phyloP scores from a whole-genome alignment of 1,139 yeast genomes.

The Pneumocystis carinii region DNA sequence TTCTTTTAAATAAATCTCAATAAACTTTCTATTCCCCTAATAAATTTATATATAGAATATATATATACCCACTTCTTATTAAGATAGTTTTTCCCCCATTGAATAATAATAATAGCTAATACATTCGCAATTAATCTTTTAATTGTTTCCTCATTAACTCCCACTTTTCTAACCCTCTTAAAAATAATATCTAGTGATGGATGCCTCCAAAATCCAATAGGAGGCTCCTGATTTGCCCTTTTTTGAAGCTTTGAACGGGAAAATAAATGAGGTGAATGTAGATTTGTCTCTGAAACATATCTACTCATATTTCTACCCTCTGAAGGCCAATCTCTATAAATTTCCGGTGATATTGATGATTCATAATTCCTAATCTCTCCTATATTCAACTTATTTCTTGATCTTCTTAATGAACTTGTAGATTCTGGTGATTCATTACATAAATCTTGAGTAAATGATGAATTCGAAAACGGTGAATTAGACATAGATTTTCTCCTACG shows the following conservation, averaged over 20 bases:
- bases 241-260: background rate
- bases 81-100: background rate
- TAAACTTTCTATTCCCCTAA: background rate
- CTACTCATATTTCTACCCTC: background rate
- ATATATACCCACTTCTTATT: background rate
- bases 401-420: background rate
- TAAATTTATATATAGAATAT: background rate
- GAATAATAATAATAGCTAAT: background rate
- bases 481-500: background rate
- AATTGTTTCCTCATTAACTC: background rate
- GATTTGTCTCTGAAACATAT: background rate
- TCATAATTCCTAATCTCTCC: background rate
- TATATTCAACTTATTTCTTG: background rate
- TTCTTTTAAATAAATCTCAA: background rate
- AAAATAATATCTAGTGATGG: background rate
- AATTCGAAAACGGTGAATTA: background rate
- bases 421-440: background rate
- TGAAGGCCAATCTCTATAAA: background rate
- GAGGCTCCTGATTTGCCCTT: background rate
- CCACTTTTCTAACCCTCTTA: background rate
- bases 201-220: conserved; percentile 1
- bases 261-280: background rate
- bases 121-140: background rate
- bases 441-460: background rate
- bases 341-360: background rate